Evolutionary conservation across 495 filamentous ascomycete species (phyloP), one percentile per base, ranked within the genome.

Genomic region (Tuber calosporum): DNA sequence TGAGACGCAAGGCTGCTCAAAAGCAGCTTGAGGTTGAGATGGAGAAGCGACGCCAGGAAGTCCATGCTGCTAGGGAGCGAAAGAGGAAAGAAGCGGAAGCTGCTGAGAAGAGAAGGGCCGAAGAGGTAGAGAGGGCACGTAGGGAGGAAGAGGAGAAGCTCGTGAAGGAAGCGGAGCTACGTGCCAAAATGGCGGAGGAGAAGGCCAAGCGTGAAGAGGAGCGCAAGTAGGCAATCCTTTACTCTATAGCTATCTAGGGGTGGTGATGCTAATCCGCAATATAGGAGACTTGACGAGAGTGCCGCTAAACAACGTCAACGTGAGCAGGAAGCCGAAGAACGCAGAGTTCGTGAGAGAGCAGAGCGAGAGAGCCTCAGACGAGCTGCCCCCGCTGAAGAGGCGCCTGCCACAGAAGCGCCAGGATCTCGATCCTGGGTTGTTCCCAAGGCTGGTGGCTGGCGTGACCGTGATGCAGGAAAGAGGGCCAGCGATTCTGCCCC

Each of bases 21-120:
- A 88, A 89, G 69, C 94, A 98, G 79, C 87, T 96, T 69, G 89
- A 97, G 85, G 89, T 89, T 83, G 92, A 94, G 85, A 94, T 97
- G 85, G 90, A 90, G 70, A 87, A 90, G 75, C 91, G 95, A 76
- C 86, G 90, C 82, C 93, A 92, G 87, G 94, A 97, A 79, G 88
- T 91, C 78, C 85, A 86, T 75, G 74, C 74, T 30, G 70, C 69
- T 36, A 86, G 85, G 73, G 94, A 97, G 79, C 87, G 87, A 76
- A 90, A 87, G 83, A 89, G 89, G 74, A 92, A 94, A 87, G 90
- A 88, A 83, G 86, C 88, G 39, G 93, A 96, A 85, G 88, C 86
- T 66, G 88, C 86, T 72, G 93, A 97, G 85, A 87, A 88, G 53
- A 86, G 84, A 69, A 85, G 86, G 66, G 85, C 86, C 72, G 96